Evolutionary conservation across 2,329 filamentous ascomycete genomes (phyloP), one percentile per base, ranked within the genome.

Genomic region (Fusarium keratoplasticum): DNA sequence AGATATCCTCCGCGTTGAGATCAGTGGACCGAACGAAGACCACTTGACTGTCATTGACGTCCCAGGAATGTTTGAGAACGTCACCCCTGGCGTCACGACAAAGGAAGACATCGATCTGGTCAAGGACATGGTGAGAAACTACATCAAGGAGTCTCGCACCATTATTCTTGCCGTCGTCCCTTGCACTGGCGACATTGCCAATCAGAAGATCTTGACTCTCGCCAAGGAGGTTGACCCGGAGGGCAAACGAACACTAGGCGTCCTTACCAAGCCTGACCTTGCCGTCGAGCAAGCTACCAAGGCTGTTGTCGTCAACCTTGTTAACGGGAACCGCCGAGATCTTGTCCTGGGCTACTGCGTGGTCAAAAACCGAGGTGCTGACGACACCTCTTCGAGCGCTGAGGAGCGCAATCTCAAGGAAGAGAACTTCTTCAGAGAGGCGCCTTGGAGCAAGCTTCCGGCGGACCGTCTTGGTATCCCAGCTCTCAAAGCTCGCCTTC

Each of bases 181-280:
- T 0, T 82, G 83, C 61, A 86, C 80, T 11, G 80, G 78, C 0
- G 84, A 86, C 18, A 80, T 85, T 4, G 82, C 83, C 0, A 85
- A 82, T 0, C 84, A 86, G 18, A 82, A 83, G 50, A 84, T 86
- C 8, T 62, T 86, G 1, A 80, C 80, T 0, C 77, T 81, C 3
- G 83, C 84, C 0, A 79, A 81, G 2, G 78, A 80, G 0, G 81
- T 67, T 0, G 87, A 89, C 14, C 82, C 83, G 0, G 64, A 81
- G 0, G 86, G 86, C 0, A 70, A 78, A 5, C 72, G 87, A 0
- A 89, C 86, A 0, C 76, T 89, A 9, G 85, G 84, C 0, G 84
- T 88, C 0, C 81, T 92, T 0, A 92, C 90, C 0, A 92, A 92
- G 72, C 87, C 89, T 0, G 91, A 93, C 66, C 80, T 91, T 0